Base-by-base conservation (phyloP, 805 yeast species). In the Yamadazyma scolyti region DNA sequence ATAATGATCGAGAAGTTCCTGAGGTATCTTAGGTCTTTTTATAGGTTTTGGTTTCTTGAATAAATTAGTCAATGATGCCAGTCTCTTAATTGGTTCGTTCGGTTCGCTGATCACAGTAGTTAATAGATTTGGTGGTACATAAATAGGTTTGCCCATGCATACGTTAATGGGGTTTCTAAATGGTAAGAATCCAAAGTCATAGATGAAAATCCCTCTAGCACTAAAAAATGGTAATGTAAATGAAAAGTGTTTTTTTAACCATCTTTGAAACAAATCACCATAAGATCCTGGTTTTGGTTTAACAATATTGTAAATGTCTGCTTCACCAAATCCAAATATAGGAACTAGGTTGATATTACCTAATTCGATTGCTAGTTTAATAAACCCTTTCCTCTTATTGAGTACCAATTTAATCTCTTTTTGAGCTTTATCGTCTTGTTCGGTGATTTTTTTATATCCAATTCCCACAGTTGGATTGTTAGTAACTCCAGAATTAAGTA, bases 221-320 rank as follows among this genome's bases (percentile, higher is more conserved):
- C 85, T 81, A 60, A 93, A 83, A 28, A 93, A 74, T 1, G 98
- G 98, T 4, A 93, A 48, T 0, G 98, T 89, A 57, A 90, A 90
- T 1, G 90, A 93, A 31, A 79, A 70, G 21, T 61, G 67, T 17
- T 64, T 64, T 47, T 93, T 90, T 49, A 90, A 52, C 77, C 86
- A 75, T 20, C 71, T 55, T 54, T 90, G 97, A 31, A 82, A 52
- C 33, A 64, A 61, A 46, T 76, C 71, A 71, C 71, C 52, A 54
- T 46, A 48, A 24, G 72, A 47, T 20, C 70, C 69, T 11, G 61
- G 60, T 43, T 48, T 48, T 7, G 72, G 68, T 33, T 56, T 34
- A 11, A 55, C 56, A 12, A 75, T 63, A 33, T 66, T 63, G 47
- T 71, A 74, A 23, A 74, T 58, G 42, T 73, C 75, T 7, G 74